Base-by-base conservation (phyloP, 345 rosid species). In the Lepidium africanum region DNA sequence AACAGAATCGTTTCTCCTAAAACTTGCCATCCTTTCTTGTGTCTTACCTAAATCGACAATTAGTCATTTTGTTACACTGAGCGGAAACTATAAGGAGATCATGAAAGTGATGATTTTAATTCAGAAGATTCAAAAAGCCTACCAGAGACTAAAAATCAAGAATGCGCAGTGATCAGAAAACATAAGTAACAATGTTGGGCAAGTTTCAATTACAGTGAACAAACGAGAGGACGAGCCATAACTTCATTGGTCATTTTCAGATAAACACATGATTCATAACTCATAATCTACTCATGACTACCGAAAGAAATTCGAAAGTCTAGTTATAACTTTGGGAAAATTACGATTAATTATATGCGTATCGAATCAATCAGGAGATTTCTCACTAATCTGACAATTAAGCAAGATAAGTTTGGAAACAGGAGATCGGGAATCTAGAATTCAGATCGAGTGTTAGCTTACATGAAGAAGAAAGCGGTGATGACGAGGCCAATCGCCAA, bases 391-490 rank as follows among this genome's bases (percentile, higher is more conserved):
- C 11, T 11, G 25, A 5, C 14, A 51, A 54, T 25, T 19, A 41
- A 51, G 39, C 30, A 65, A 51, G 1, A 11, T 3, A 13, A 33
- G 15, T 54, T 5, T 1, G 27, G 15, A 11, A 4, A 56, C 17
- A 7, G 37, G 52, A 38, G 37, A 36, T 33, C 30, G 19, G n/a
- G 2, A 41, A 62, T 53, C 63, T 35, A 54, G 14, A 60, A 43
- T 69, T 53, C 75, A 23, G 81, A 77, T 51, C 76, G 76, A 70
- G 67, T 11, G 3, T 12, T 9, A 67, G 61, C 85, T 79, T 75
- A 91, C 97, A 88, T 86, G 90, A 88, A 91, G 85, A 91, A 88
- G 64, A 87, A 66, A 45, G 97, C 96, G 5, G 96, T 83, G 67
- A 88, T 69, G 47, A 88, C 21, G 60, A 91, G 96, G 19, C 97